Conservation (phyloP, 257 asterid genomes). For the Nemophila menziesii region DNA sequence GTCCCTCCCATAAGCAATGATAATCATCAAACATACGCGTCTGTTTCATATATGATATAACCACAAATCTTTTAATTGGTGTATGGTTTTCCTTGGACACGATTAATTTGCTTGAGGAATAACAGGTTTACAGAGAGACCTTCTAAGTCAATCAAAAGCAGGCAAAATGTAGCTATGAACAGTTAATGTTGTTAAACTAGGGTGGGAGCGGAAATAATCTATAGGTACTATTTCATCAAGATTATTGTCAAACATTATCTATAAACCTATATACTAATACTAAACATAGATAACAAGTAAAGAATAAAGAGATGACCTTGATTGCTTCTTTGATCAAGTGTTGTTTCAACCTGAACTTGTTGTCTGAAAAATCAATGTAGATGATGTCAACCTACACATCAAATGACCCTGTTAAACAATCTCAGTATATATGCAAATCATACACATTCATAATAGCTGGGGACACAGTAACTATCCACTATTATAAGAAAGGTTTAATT, state of each 20-base stretch:
- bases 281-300: constrained; percentile 1
- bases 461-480: no score
- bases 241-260: not conserved
- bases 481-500: no score
- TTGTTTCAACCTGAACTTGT: constrained; percentile 72
- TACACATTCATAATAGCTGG: no score
- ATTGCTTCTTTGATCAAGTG: constrained; percentile 70
- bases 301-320: constrained; percentile 35
- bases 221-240: not conserved
- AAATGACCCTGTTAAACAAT: not conserved
- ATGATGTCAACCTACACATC: constrained; percentile 62
- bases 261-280: not conserved
- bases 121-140: no score
- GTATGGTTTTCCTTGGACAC: not conserved
- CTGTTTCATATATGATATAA: no score
- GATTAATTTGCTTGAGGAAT: no score
- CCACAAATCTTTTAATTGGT: not conserved
- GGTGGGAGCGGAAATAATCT: no score
- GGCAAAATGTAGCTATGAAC: no score
- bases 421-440: not conserved
- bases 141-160: no score
- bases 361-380: constrained; percentile 71
- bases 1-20: not conserved
- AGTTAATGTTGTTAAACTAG: no score
- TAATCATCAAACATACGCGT: not conserved